Evolutionary conservation across 2,329 filamentous ascomycete genomes (phyloP), one percentile per base, ranked within the genome.

Genomic region (Claviceps arundinis): DNA sequence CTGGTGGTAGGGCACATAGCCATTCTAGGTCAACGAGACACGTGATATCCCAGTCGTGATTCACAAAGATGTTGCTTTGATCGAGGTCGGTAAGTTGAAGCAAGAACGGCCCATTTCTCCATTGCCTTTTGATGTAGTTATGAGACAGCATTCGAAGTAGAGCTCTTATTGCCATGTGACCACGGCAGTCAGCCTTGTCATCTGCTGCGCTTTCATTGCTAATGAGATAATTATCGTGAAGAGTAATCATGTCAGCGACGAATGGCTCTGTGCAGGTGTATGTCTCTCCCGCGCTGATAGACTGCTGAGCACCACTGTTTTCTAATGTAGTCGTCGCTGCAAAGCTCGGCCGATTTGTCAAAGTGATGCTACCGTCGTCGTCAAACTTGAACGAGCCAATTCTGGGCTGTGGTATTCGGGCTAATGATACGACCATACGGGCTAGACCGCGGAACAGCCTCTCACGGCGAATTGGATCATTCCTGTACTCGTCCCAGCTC

Each of bases 11-110:
- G 22, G 64, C 55, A 54, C 60, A 68, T 19, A 66, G 56, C 64
- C 62, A 69, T 56, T 68, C 65, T 19, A 64, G 59, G 53, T 69
- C 65, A 16, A 69, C 62, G 1, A 68, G 38, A 44, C 57, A 57
- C 9, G 57, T 64, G 34, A 69, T 57, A 47, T 69, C 66, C 64
- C 64, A 67, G 26, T 67, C 48, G 24, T 65, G 49, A 51, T 69
- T 64, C 11, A 68, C 63, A 30, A 69, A 60, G 30, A 70, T 62
- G 47, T 69, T 69, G 40, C 64, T 62, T 22, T 47, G 52, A 55
- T 68, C 59, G 16, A 68, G 53, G 51, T 69, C 63, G 19, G 62
- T 65, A 41, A 68, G 48, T 34, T 59, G 55, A 13, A 66, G 56
- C 50, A 57, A 17, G 47, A 61, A 66, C 8, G 62, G 63, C 2